phyloP scores from a whole-genome alignment of 495 filamentous ascomycete species.

The Penicillium dipodomyicola region DNA sequence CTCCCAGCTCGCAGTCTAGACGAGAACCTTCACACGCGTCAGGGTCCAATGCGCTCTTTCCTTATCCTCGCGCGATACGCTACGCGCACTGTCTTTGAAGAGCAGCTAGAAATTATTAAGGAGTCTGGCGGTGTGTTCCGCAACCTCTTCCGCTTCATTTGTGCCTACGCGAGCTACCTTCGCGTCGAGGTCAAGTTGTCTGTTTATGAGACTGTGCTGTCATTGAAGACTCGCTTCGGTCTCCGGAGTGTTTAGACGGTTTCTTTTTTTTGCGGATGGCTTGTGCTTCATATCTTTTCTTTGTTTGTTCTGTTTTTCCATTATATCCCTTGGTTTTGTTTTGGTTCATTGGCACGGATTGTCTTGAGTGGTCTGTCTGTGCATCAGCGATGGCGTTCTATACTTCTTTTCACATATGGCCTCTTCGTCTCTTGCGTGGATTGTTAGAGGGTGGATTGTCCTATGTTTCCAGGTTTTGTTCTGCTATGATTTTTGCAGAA shows the following conservation, averaged over 20 bases:
- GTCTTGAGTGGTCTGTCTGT: conserved; percentile 28
- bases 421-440: background rate
- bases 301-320: conserved; percentile 2
- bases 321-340: conserved; percentile 14
- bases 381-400: conserved; percentile 38
- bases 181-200: conserved; percentile 63
- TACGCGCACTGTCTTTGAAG: conserved; percentile 80
- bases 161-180: conserved; percentile 57
- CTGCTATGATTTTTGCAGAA: background rate
- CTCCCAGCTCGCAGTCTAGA: conserved; percentile 76
- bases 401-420: background rate
- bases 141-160: conserved; percentile 55
- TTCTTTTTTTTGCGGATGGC: background rate
- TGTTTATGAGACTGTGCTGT: conserved; percentile 56
- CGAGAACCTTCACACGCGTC: conserved; percentile 85
- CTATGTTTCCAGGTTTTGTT: conserved; percentile 7
- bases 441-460: background rate
- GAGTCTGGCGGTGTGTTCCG: conserved; percentile 54
- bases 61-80: conserved; percentile 94
- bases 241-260: conserved; percentile 18
- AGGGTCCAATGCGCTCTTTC: conserved; percentile 85
- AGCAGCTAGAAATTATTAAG: conserved; percentile 71
- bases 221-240: conserved; percentile 44
- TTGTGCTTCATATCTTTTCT: conserved; percentile 2
- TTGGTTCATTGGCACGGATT: conserved; percentile 28